Evolutionary conservation across 192 early-diverging fungal species (phyloP).

Genomic region (Cladochytrium replicatum): DNA sequence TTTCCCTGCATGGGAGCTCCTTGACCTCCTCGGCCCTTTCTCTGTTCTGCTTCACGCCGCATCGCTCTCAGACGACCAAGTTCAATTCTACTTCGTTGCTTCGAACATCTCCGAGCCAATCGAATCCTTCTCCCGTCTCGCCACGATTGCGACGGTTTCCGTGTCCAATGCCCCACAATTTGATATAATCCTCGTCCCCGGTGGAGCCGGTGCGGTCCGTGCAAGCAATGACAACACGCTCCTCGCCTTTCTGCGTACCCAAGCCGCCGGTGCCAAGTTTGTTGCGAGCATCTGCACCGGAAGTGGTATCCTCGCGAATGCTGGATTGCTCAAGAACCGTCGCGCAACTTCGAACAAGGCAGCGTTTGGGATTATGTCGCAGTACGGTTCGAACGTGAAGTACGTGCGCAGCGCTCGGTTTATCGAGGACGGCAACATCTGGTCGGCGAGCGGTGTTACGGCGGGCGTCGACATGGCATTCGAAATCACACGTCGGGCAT

Average conservation of each 20-base stretch:
- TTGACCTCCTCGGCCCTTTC: constrained; percentile 21
- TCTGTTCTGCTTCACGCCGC: constrained; percentile 12
- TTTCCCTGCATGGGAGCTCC: constrained; percentile 20
- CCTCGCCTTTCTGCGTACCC: constrained; percentile 13
- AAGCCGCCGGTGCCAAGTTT: background rate
- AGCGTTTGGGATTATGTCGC: constrained; percentile 3
- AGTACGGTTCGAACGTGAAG: constrained; percentile 3
- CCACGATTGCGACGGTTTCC: too few relatives aligned
- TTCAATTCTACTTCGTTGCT: too few relatives aligned
- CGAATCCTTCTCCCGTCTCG: too few relatives aligned
- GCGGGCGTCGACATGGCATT: constrained; percentile 26
- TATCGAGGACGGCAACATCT: constrained; percentile 20
- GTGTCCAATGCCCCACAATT: constrained; percentile 8
- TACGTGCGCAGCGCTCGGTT: constrained; percentile 23
- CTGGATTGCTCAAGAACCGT: constrained; percentile 15
- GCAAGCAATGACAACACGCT: constrained; percentile 1
- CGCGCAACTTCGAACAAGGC: constrained; percentile 28
- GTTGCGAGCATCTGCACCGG: constrained; percentile 28
- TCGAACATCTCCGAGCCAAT: background rate
- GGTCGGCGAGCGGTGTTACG: constrained; percentile 26
- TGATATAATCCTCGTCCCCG: constrained; percentile 24
- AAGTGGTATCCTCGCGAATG: constrained; percentile 10
- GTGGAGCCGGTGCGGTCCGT: constrained; percentile 18
- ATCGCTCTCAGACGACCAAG: too few relatives aligned
- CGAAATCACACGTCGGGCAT: too few relatives aligned